Percentiles rank a stretch among this genome's conserved stretches.
Evolutionary conservation across 441 rosid genomes (phyloP).

Genomic region (Erodium chrysanthum): DNA sequence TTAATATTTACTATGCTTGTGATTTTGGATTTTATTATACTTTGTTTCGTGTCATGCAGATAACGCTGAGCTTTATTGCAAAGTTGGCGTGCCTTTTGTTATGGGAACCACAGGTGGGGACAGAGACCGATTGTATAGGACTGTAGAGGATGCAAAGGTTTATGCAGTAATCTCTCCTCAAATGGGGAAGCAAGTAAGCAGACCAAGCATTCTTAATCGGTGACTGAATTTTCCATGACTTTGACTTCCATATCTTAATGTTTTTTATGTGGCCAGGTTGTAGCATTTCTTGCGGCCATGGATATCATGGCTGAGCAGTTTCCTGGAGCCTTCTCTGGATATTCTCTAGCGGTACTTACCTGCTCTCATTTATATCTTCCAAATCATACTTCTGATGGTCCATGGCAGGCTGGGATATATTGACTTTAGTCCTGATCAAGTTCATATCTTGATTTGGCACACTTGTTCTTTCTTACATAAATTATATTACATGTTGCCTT

Average conservation of each 20-base stretch:
- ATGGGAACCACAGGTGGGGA: constrained; percentile 92
- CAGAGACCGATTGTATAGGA: constrained; percentile 42
- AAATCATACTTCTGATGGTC: not conserved
- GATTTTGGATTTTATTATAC: not conserved
- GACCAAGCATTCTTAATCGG: not conserved
- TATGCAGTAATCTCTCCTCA: constrained; percentile 83
- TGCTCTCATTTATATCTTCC: not conserved
- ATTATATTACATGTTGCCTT: not conserved
- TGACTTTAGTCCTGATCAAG: not conserved
- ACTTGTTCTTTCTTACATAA: not conserved
- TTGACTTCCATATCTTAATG: constrained; percentile 13
- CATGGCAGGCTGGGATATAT: not conserved
- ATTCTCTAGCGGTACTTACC: constrained; percentile 52
- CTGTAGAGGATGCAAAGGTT: constrained; percentile 43
- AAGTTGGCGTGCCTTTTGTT: constrained; percentile 82
- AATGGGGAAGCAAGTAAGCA: constrained; percentile 69
- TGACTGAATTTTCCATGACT: not conserved
- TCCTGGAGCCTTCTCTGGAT: constrained; percentile 79
- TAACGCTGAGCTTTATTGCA: constrained; percentile 62
- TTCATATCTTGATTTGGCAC: not conserved
- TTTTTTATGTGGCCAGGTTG: constrained; percentile 40
- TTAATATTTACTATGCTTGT: too few species aligned
- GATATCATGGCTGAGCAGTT: constrained; percentile 83
- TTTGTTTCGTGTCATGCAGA: constrained; percentile 27
- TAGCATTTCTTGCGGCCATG: constrained; percentile 92